Percentiles rank a stretch among this genome's conserved stretches.
Conservation (phyloP, 768 basidiomycete species). For the Boletus pseudopeckii region DNA sequence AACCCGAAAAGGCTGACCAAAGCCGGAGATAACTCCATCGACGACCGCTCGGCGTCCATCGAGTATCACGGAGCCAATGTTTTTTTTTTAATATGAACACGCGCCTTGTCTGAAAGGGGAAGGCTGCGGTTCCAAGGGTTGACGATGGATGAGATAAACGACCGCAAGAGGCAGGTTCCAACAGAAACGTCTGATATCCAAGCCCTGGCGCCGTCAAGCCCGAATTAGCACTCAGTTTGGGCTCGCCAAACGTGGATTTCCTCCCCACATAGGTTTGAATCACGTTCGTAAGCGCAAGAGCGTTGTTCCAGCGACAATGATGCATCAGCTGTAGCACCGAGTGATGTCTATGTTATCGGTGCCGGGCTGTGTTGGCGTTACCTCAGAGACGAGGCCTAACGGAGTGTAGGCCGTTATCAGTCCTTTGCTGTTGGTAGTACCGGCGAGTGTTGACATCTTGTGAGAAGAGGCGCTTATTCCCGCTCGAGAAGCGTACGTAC, state of each 20-base stretch:
- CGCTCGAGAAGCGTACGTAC: neutral
- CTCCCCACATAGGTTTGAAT: neutral
- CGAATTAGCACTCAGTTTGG: conserved; percentile 20
- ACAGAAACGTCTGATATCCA: conserved; percentile 30
- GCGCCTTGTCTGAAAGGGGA: conserved; percentile 12
- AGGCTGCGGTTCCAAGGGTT: conserved; percentile 4
- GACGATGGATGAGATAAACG: conserved; percentile 15
- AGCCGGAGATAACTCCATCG: conserved; percentile 17
- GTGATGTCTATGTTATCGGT: conserved; percentile 11
- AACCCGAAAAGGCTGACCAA: neutral
- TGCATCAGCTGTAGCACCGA: conserved; percentile 7
- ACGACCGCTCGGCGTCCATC: neutral
- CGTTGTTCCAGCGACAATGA: conserved; percentile 7
- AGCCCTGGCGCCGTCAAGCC: neutral
- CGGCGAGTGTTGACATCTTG: conserved; percentile 2
- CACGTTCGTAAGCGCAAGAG: neutral
- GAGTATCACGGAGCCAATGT: neutral
- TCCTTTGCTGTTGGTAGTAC: neutral
- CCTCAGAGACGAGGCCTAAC: conserved; percentile 7
- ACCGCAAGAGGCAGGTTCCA: conserved; percentile 25
- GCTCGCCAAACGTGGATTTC: conserved; percentile 17
- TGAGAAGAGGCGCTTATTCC: conserved; percentile 5
- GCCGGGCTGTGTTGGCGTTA: conserved; percentile 15
- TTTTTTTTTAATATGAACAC: conserved; percentile 7
- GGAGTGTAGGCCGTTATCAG: neutral